Evolutionary conservation across 345 rosid genomes (phyloP).

Genomic region (Boechera divaricarpa): DNA sequence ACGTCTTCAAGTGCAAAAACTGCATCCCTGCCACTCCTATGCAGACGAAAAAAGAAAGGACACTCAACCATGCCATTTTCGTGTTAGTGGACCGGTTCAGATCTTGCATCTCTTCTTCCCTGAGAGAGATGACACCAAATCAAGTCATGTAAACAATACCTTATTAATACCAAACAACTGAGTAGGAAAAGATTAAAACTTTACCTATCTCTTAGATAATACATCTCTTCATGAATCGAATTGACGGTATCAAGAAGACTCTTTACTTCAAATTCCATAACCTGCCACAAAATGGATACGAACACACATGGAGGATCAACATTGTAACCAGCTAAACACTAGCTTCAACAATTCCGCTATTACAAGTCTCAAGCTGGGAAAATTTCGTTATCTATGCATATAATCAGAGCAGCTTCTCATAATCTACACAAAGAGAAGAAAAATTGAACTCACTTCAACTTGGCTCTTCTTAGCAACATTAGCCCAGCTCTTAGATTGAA

Average conservation of each 20-base stretch:
- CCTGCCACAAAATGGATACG: constrained; percentile 37
- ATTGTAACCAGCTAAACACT: background rate
- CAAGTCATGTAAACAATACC: background rate
- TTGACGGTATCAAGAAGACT: constrained; percentile 44
- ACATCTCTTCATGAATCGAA: constrained; percentile 48
- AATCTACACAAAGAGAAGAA: constrained; percentile 5
- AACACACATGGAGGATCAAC: background rate
- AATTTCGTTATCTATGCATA: background rate
- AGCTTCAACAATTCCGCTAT: background rate
- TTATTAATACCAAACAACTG: background rate
- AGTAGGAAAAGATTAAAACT: background rate
- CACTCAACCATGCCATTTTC: constrained; percentile 81
- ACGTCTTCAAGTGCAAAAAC: constrained; percentile 85
- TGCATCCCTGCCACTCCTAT: constrained; percentile 88
- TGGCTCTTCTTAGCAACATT: constrained; percentile 84
- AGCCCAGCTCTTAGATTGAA: constrained; percentile 85
- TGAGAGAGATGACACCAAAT: constrained; percentile 40
- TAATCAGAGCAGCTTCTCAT: background rate
- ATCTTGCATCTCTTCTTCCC: constrained; percentile 95
- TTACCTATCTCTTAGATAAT: constrained; percentile 49
- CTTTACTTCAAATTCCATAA: constrained; percentile 44
- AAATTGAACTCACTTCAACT: constrained; percentile 47
- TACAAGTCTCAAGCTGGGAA: background rate
- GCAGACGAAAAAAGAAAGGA: constrained; percentile 76
- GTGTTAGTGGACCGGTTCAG: constrained; percentile 71